Evolutionary conservation across 129 eudicot genomes (phyloP), one percentile per base, ranked within the genome.

Genomic region (Centrapalus pauciflorus): DNA sequence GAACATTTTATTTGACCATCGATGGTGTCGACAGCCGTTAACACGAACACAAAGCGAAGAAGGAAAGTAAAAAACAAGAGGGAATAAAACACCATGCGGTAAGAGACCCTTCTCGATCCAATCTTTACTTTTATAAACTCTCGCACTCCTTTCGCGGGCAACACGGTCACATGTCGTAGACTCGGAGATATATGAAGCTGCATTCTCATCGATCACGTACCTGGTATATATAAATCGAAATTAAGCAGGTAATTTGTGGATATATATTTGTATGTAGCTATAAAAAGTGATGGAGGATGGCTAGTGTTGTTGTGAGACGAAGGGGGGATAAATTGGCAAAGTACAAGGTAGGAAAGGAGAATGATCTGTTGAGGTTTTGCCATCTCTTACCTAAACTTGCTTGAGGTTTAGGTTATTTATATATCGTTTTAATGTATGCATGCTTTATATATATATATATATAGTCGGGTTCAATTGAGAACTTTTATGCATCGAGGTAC

Each of bases 131-230:
- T 93, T 57, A 86, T 73, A 33, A 88, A 89, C 71, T 93, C 99
- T 54, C 80, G 80, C 3, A 89, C 77, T 19, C 99, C 99, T 77
- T 93, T 93, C 0, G 74, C 76, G 0, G 96, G 95, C 61, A 93
- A 62, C 5, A 93, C 88, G 0, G 99, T 93, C 0, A 93, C 95
- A 70, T 93, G 96, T 72, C 96, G 81, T 79, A 93, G 55, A 77
- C 99, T 93, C 2, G 98, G 96, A 4, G 98, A 93, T 77, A 93
- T 88, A 32, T 88, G 96, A 43, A 93, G 84, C 72, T 93, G 95
- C 98, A 93, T 93, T 74, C 32, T 77, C 34, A 35, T 63, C 12
- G 23, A 28, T 29, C 1, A 60, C 45, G 23, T 70, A 16, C 19
- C 29, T 25, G 8, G 28, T 48, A 17, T n/a, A 46, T n/a, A n/a